Evolutionary conservation across 768 basidiomycete genomes (phyloP), one percentile per base, ranked within the genome.

Genomic region (Russula lepida): DNA sequence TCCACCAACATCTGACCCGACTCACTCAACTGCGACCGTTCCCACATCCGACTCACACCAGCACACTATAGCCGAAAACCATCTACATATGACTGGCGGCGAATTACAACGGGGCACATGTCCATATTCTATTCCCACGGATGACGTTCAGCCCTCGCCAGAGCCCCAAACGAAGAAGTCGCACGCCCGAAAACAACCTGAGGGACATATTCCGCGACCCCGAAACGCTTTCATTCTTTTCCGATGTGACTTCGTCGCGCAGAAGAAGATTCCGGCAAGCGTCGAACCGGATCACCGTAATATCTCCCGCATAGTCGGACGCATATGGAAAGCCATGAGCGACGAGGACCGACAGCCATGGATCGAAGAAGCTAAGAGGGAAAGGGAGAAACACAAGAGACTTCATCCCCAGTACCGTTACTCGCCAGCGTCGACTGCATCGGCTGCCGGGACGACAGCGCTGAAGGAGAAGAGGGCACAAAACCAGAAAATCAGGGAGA

Each of bases 221-320:
- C 76, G 84, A 17, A 90, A 90, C 70, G 84, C 88, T 0, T 91
- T 91, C 73, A 89, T 91, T 65, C 79, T 90, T 63, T 91, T 88
- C 69, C 80, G 89, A 44, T 86, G 82, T 69, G 82, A 89, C 69
- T 83, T 88, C 56, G 83, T 86, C 17, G 78, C 81, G 54, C 82
- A 86, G 63, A 78, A 82, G 56, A 78, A 81, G 62, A 75, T 81
- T 50, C 81, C 84, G 0, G 69, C 74, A 11, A 71, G 74, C 44
- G 79, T 83, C 3, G 84, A 87, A 69, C 76, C 76, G 17, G 81
- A 88, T 66, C 85, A 89, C 68, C 80, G 83, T 60, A 85, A 87
- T 66, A 79, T 89, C 56, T 84, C 81, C 4, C 78, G 84, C 55
- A 81, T 85, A 58, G 85, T 83, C 0, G 88, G 86, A 0, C 75